These are phyloP conservation scores for Escovopsis sp. DNA, from an alignment of 2,329 filamentous ascomycete genomes.

Conservation along the genomic window DNA sequence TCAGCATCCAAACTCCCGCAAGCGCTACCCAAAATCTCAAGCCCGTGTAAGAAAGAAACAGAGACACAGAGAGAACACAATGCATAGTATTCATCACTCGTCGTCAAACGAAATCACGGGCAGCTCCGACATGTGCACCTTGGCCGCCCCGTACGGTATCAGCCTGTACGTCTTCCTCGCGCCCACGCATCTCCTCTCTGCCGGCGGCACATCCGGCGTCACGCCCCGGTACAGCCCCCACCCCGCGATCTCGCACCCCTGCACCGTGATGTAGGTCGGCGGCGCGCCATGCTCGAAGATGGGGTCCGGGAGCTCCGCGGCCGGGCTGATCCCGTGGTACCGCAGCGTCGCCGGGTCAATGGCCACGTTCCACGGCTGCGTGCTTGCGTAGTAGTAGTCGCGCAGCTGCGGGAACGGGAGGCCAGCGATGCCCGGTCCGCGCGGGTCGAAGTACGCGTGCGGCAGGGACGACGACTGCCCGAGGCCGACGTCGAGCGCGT, in stretches of 20 bases:
- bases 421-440: constrained; percentile 6
- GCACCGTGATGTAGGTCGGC: constrained; percentile 21
- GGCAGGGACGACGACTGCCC: constrained; percentile 11
- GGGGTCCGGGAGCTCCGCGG: constrained; percentile 15
- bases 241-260: constrained; percentile 22
- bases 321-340: constrained; percentile 10
- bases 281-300: constrained; percentile 15
- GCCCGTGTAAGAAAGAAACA: too few species aligned
- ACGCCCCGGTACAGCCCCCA: constrained; percentile 17
- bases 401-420: constrained; percentile 13
- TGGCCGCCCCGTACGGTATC: constrained; percentile 31
- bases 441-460: constrained; percentile 9
- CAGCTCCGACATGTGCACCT: constrained; percentile 26
- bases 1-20: neutral
- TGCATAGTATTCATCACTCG: neutral
- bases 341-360: constrained; percentile 13
- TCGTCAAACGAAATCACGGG: constrained; percentile 6
- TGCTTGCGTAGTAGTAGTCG: constrained; percentile 20
- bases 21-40: too few species aligned
- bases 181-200: constrained; percentile 10
- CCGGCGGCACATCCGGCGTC: constrained; percentile 15
- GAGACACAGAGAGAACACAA: neutral
- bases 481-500: constrained; percentile 24
- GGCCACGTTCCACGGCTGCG: constrained; percentile 15
- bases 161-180: constrained; percentile 19